Conservation (phyloP, 352 stramenopile genomes). For the Pythium volutum region DNA sequence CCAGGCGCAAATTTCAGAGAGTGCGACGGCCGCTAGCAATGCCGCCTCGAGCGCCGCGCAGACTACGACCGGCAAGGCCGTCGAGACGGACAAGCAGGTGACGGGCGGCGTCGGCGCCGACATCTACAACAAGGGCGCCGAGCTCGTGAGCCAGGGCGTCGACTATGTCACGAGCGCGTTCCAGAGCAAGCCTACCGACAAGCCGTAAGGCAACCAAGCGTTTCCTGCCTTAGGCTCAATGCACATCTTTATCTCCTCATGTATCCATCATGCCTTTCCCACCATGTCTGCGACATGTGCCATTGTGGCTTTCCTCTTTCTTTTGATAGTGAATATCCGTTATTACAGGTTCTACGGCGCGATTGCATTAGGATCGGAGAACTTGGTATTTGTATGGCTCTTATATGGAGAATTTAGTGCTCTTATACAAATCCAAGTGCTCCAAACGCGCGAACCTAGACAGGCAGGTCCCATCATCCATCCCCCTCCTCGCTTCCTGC, state of each 20-base stretch:
- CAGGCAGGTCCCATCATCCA: background rate
- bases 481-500: background rate
- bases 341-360: conserved; percentile 7
- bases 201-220: conserved; percentile 1
- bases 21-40: conserved; percentile 25
- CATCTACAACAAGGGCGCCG: conserved; percentile 42
- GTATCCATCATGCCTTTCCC: background rate
- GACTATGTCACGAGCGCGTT: conserved; percentile 60
- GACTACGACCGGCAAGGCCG: conserved; percentile 28
- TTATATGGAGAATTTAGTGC: conserved; percentile 4
- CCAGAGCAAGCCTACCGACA: conserved; percentile 27
- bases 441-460: background rate
- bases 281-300: background rate
- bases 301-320: background rate
- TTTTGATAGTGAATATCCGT: background rate
- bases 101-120: conserved; percentile 56
- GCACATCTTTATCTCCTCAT: background rate
- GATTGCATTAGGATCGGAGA: background rate
- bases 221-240: background rate
- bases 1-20: conserved; percentile 22
- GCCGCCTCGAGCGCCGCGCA: conserved; percentile 29
- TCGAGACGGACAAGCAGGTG: conserved; percentile 61
- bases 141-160: conserved; percentile 36
- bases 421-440: conserved; percentile 13
- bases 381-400: conserved; percentile 19